Conservation (phyloP, 108 stramenopile species). For the Skeletonema grethae region DNA sequence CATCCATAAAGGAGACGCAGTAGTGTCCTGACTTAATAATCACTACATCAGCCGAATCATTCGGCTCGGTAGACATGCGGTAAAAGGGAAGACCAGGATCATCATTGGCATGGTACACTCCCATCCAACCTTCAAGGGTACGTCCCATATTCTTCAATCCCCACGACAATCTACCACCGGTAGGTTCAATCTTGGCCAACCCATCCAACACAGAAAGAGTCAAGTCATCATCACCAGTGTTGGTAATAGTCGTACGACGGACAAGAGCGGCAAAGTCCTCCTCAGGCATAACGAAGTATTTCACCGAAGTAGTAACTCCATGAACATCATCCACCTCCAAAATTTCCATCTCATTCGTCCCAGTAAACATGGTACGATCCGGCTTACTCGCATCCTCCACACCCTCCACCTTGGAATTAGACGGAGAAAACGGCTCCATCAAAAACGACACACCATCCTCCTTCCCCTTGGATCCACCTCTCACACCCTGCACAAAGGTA, state of each 20-base stretch:
- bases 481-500: conserved; percentile 85
- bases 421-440: conserved; percentile 77
- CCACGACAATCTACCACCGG: conserved; percentile 80
- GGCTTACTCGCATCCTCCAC: conserved; percentile 62
- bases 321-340: conserved; percentile 78
- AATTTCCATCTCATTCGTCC: conserved; percentile 92
- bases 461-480: conserved; percentile 42
- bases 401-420: conserved; percentile 55
- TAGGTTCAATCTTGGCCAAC: conserved; percentile 87
- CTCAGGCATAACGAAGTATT: conserved; percentile 88
- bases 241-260: conserved; percentile 86
- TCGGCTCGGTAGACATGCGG: conserved; percentile 89
- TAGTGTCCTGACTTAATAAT: conserved; percentile 92
- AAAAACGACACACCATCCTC: conserved; percentile 57
- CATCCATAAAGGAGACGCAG: conserved; percentile 87
- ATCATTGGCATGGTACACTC: conserved; percentile 89
- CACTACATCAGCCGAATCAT: conserved; percentile 84
- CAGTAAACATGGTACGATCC: conserved; percentile 88
- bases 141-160: conserved; percentile 91
- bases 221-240: conserved; percentile 65
- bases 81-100: conserved; percentile 88
- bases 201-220: conserved; percentile 86
- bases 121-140: conserved; percentile 97
- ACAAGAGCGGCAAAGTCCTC: conserved; percentile 89
- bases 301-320: conserved; percentile 77